phyloP scores from a whole-genome alignment of 768 basidiomycete genomes.

The Russula lepida region DNA sequence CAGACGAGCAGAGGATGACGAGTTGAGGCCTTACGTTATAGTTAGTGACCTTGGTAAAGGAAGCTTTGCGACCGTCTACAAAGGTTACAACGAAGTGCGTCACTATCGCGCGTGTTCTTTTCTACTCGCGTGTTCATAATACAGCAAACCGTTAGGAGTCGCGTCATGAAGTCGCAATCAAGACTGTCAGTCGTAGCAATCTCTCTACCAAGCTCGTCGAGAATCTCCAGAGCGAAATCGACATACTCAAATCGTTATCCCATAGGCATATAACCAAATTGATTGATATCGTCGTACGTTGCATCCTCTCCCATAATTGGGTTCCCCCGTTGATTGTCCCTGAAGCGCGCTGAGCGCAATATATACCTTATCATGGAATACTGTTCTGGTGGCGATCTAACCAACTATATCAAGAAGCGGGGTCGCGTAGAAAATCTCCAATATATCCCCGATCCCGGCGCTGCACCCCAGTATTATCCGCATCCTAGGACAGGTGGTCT shows the following conservation, averaged over 20 bases:
- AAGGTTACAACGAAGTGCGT: constrained; percentile 82
- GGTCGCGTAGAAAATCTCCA: constrained; percentile 86
- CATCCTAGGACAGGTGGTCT: constrained; percentile 89
- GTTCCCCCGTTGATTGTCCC: not conserved
- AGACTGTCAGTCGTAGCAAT: constrained; percentile 83
- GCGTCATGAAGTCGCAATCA: constrained; percentile 78
- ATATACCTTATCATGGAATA: constrained; percentile 97
- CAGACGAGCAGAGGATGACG: constrained; percentile 48
- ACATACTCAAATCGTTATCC: constrained; percentile 87
- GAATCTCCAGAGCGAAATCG: constrained; percentile 97
- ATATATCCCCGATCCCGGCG: constrained; percentile 61
- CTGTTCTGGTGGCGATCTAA: constrained; percentile 93
- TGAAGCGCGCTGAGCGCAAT: constrained; percentile 56
- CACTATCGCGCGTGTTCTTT: not conserved
- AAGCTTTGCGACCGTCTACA: constrained; percentile 93
- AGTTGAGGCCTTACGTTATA: constrained; percentile 70
- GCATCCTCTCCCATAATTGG: not conserved
- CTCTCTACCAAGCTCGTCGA: constrained; percentile 90
- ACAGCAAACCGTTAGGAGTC: constrained; percentile 46
- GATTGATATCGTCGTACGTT: constrained; percentile 80
- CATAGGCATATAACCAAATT: constrained; percentile 91
- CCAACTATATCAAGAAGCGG: constrained; percentile 96
- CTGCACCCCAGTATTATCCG: constrained; percentile 74
- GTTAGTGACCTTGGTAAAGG: constrained; percentile 77
- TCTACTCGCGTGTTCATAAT: not conserved